Conservation (phyloP, 1,284 basidiomycete species). For the Rhodotorula sp. region DNA sequence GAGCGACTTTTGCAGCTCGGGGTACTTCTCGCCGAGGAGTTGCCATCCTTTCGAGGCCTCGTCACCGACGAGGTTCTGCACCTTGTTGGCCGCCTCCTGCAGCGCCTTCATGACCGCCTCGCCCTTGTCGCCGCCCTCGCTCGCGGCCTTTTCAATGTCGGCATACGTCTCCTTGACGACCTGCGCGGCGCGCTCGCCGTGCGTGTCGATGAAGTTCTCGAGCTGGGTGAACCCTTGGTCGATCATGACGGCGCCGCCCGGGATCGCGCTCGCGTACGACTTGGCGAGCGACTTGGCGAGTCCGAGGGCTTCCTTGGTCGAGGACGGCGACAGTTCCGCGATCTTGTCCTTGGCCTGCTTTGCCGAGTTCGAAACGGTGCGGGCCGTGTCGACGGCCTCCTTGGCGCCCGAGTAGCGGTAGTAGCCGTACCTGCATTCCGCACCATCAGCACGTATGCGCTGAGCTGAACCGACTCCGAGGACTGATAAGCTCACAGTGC, state of each 20-base stretch:
- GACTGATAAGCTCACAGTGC: conserved; percentile 29
- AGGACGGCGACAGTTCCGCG: conserved; percentile 46
- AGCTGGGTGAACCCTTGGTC: conserved; percentile 55
- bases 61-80: conserved; percentile 39
- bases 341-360: conserved; percentile 51
- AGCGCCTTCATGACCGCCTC: conserved; percentile 31
- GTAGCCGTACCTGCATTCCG: conserved; percentile 40
- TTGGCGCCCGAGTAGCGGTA: conserved; percentile 54
- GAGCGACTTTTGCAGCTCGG: conserved; percentile 40
- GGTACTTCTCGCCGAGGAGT: conserved; percentile 41
- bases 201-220: conserved; percentile 53
- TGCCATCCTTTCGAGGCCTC: conserved; percentile 32
- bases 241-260: conserved; percentile 54
- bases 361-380: conserved; percentile 49
- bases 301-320: conserved; percentile 52
- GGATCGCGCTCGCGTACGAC: conserved; percentile 51
- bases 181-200: conserved; percentile 54
- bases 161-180: conserved; percentile 48
- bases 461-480: background rate
- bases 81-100: conserved; percentile 20
- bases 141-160: conserved; percentile 37
- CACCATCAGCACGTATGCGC: background rate
- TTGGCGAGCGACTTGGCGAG: conserved; percentile 53
- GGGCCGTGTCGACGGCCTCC: conserved; percentile 50
- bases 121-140: conserved; percentile 26